Conservation (phyloP, 2,329 filamentous ascomycete genomes). For the Hypoxylon rubiginosum region DNA sequence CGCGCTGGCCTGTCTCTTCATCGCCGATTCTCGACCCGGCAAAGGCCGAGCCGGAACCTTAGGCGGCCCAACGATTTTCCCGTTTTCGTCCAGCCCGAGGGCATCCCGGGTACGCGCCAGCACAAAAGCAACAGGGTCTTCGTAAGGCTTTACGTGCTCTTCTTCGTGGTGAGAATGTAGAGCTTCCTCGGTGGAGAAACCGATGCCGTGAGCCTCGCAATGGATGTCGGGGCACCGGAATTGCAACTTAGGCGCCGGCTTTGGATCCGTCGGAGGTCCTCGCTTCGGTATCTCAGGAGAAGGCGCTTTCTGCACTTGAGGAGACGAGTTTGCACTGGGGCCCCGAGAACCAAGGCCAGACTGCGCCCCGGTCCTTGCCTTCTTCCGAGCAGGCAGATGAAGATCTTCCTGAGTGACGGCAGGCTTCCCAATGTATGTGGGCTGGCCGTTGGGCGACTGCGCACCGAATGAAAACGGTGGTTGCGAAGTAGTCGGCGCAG, state of each 20-base stretch:
- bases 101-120: constrained; percentile 63
- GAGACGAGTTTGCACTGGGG: constrained; percentile 60
- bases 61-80: constrained; percentile 55
- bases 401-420: constrained; percentile 67
- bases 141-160: constrained; percentile 69
- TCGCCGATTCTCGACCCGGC: constrained; percentile 60
- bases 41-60: constrained; percentile 58
- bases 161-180: constrained; percentile 68
- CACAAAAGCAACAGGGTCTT: constrained; percentile 68
- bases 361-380: constrained; percentile 62
- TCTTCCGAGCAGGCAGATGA: constrained; percentile 69
- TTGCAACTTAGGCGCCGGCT: constrained; percentile 57
- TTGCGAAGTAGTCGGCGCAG: constrained; percentile 69
- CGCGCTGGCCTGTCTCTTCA: constrained; percentile 64
- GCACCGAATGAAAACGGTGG: constrained; percentile 69
- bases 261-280: constrained; percentile 48
- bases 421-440: constrained; percentile 66
- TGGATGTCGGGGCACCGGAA: constrained; percentile 67
- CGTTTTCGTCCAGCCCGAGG: constrained; percentile 67
- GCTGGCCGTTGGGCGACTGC: constrained; percentile 71
- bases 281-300: constrained; percentile 62
- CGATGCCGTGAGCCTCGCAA: constrained; percentile 65
- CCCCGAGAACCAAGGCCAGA: constrained; percentile 55
- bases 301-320: constrained; percentile 61
- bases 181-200: constrained; percentile 68